A percentile compares a stretch with the other conserved stretches of the same genome.
Conservation (phyloP, 208 protist species). For the Chromosphaera perkinsii region DNA sequence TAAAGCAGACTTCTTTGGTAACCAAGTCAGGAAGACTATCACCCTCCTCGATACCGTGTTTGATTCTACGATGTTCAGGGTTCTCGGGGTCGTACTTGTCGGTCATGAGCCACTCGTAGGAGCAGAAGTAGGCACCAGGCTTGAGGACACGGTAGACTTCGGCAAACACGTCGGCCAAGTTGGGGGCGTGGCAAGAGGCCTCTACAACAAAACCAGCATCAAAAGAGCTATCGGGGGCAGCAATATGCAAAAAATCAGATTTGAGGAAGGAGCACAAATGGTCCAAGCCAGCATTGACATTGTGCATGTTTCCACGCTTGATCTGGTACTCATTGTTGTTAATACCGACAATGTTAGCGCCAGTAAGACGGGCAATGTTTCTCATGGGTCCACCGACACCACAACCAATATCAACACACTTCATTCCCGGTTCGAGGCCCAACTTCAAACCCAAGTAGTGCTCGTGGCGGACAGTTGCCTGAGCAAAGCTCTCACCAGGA, state of each 20-base stretch:
- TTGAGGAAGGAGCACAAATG: slow-evolving; percentile 73
- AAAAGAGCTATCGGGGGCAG: slow-evolving; percentile 73
- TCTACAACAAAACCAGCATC: slow-evolving; percentile 90
- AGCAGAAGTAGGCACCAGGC: slow-evolving; percentile 73
- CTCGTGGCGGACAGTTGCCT: slow-evolving; percentile 85
- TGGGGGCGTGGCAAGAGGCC: slow-evolving; percentile 89
- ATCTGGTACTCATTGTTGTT: slow-evolving; percentile 93
- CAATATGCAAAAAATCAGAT: slow-evolving; percentile 85
- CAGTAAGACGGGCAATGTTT: slow-evolving; percentile 85
- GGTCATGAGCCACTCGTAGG: slow-evolving; percentile 90
- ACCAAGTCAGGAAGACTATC: slow-evolving; percentile 81
- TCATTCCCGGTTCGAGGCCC: slow-evolving; percentile 71
- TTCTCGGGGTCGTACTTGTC: slow-evolving; percentile 78
- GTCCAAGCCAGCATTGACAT: slow-evolving; percentile 41
- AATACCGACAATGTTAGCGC: slow-evolving; percentile 83
- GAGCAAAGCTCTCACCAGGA: slow-evolving; percentile 74
- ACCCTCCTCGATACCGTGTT: slow-evolving; percentile 78
- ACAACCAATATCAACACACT: slow-evolving; percentile 80
- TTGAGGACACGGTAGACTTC: slow-evolving; percentile 88
- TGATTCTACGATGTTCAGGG: slow-evolving; percentile 19
- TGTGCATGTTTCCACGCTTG: background rate
- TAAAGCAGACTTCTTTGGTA: slow-evolving; percentile 61
- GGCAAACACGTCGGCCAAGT: slow-evolving; percentile 77
- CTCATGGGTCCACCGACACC: slow-evolving; percentile 87
- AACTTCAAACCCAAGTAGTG: slow-evolving; percentile 79